These are phyloP conservation scores for Nitzschia palea DNA, from an alignment of 108 stramenopile genomes.

Conservation along the genomic window DNA sequence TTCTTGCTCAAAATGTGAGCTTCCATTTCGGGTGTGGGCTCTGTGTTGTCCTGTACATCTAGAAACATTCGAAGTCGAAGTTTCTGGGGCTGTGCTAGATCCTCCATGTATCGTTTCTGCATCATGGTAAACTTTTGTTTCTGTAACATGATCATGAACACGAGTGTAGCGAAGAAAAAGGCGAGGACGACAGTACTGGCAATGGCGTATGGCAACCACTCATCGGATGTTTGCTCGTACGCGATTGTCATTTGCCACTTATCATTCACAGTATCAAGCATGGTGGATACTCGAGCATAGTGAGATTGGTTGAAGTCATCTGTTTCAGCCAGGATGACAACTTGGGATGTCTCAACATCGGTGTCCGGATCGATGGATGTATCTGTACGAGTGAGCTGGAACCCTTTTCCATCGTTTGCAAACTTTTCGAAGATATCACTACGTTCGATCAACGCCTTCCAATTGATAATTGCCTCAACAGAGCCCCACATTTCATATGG, in stretches of 20 bases:
- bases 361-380: background rate
- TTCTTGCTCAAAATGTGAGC: background rate
- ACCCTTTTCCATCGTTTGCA: conserved; percentile 32
- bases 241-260: conserved; percentile 18
- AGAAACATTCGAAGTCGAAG: conserved; percentile 18
- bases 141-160: conserved; percentile 22
- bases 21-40: conserved; percentile 8
- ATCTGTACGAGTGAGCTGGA: conserved; percentile 56
- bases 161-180: background rate
- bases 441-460: conserved; percentile 28
- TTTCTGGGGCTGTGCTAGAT: conserved; percentile 19
- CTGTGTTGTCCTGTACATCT: conserved; percentile 7
- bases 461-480: conserved; percentile 39
- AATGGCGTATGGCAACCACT: conserved; percentile 5
- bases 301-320: background rate
- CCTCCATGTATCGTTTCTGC: conserved; percentile 18
- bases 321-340: conserved; percentile 8
- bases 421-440: conserved; percentile 52
- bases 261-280: conserved; percentile 14
- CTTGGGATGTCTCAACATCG: background rate
- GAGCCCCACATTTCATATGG: conserved; percentile 57
- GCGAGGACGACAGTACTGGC: conserved; percentile 6
- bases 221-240: background rate
- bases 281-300: background rate
- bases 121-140: conserved; percentile 11